A percentile compares a stretch with the other conserved stretches of the same genome.
These are phyloP conservation scores for Ustilago trichophora DNA, from an alignment of 1,284 basidiomycete genomes.

Conservation along the genomic window DNA sequence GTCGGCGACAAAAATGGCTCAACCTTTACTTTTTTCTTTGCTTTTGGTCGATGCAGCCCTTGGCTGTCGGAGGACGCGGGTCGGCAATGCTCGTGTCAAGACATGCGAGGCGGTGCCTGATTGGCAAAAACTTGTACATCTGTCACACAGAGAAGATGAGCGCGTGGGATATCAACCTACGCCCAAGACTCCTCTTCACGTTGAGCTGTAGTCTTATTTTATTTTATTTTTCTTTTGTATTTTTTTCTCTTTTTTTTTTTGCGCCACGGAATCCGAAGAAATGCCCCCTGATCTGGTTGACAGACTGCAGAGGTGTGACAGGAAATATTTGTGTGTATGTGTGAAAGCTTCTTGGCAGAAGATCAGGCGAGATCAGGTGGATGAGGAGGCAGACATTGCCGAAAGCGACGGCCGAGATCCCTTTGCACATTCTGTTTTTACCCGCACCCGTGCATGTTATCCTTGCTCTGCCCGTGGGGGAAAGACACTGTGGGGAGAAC, in stretches of 20 bases:
- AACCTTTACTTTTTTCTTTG: neutral
- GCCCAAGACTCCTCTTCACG: constrained; percentile 21
- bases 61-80: constrained; percentile 17
- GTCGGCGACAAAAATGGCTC: too few relatives aligned
- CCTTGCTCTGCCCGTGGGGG: neutral
- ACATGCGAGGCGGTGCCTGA: constrained; percentile 24
- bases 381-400: constrained; percentile 13
- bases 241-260: too few relatives aligned
- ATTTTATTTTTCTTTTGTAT: too few relatives aligned
- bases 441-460: too few relatives aligned
- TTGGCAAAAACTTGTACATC: constrained; percentile 19
- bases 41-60: constrained; percentile 12
- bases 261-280: too few relatives aligned
- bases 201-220: constrained; percentile 27
- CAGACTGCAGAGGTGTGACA: too few relatives aligned
- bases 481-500: neutral
- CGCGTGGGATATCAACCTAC: constrained; percentile 14
- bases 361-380: too few relatives aligned
- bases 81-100: constrained; percentile 15
- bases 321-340: too few relatives aligned
- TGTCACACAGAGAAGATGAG: constrained; percentile 2
- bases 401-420: constrained; percentile 7
- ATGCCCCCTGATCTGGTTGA: too few relatives aligned
- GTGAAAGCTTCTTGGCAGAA: too few relatives aligned
- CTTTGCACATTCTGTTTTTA: too few relatives aligned